These are phyloP conservation scores for Panicum miliaceum DNA, from an alignment of 176 grass and related monocot genomes.

Conservation along the genomic window DNA sequence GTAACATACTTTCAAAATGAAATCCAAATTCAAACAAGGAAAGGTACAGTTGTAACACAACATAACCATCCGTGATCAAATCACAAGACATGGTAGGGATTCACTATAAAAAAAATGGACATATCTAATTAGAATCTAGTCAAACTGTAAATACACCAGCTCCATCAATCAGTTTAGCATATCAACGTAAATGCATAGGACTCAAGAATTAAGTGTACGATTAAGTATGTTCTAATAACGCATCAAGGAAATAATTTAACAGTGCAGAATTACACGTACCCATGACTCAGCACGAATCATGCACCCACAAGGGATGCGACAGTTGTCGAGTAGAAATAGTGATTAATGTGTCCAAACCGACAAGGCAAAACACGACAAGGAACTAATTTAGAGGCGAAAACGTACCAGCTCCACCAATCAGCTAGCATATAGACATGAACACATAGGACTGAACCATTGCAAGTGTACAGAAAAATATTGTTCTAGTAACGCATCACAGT, in stretches of 20 bases:
- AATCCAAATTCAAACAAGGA: neutral
- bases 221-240: neutral
- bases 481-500: neutral
- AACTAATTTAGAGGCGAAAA: neutral
- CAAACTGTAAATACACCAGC: neutral
- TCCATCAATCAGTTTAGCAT: neutral
- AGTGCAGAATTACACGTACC: neutral
- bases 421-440: neutral
- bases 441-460: neutral
- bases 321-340: neutral
- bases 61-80: neutral
- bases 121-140: neutral
- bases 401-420: neutral
- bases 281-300: neutral
- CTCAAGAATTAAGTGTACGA: neutral
- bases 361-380: neutral
- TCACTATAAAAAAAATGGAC: neutral
- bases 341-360: neutral
- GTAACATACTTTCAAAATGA: neutral
- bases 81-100: neutral
- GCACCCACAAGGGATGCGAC: neutral
- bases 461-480: neutral
- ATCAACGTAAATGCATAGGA: neutral
- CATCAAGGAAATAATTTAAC: neutral
- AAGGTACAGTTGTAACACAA: neutral